Evolutionary conservation across 2,329 filamentous ascomycete species (phyloP), one percentile per base, ranked within the genome.

Genomic region (Neocatenulostroma microsporum): DNA sequence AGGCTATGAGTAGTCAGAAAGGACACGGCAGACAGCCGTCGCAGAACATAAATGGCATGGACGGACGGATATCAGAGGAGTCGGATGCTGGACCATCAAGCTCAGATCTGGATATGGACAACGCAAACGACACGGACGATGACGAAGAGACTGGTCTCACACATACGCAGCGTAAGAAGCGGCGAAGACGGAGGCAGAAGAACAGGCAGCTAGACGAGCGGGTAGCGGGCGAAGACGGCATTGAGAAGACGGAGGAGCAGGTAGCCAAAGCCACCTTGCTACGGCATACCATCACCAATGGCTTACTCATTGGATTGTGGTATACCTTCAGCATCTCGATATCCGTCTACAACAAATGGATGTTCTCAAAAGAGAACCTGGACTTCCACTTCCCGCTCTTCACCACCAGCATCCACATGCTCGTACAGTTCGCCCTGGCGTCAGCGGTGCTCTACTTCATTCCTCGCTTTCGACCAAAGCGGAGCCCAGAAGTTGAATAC

Each of bases 281-380:
- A 32, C 80, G 69, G 57, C 78, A 71, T 39, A 66, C 88, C 37
- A 58, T 80, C 39, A 67, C 88, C 55, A 95, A 96, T 60, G 74
- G 71, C n/a, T 54, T 73, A n/a, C 67, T 98, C 47, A 94, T 96
- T 47, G 73, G 75, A 17, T 63, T 93, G 46, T 98, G 91, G 89
- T 78, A 84, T 58, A 66, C 87, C 25, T 96, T 96, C 63, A 95
- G 88, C 13, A 74, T 96, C 47, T 86, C 84, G 33, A 94, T 94
- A 58, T 94, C 87, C 44, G 73, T 95, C 82, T 98, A 96, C 71
- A 98, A 98, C 73, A 96, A 95, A 68, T 96, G 91, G 91, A 96
- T 98, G 89, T 96, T 98, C 65, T 84, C 84, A 54, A 74, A 81
- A 44, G 74, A 82, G 49, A 78, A 82, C 48, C 76, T 93, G 50